These are phyloP conservation scores for Salinomyces thailandicus DNA, from an alignment of 2,329 filamentous ascomycete species.

Conservation along the genomic window DNA sequence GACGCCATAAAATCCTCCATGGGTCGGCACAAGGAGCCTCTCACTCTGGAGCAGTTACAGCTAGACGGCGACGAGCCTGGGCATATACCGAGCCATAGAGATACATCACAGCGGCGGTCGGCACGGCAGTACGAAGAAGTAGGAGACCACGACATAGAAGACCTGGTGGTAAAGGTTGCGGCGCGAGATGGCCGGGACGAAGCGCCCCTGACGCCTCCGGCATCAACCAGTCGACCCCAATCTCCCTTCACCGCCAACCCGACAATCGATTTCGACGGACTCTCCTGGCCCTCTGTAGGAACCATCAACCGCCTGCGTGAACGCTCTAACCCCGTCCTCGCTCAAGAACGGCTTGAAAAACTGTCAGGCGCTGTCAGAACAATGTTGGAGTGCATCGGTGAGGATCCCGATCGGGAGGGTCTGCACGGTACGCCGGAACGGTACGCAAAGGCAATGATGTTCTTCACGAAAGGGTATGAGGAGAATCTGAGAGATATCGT, in stretches of 20 bases:
- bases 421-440: slow-evolving; percentile 61
- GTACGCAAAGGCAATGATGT: slow-evolving; percentile 91
- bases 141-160: slow-evolving; percentile 35
- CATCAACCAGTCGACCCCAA: slow-evolving; percentile 36
- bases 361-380: slow-evolving; percentile 53
- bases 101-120: slow-evolving; percentile 8
- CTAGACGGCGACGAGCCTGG: slow-evolving; percentile 5
- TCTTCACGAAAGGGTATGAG: slow-evolving; percentile 94
- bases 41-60: slow-evolving; percentile 27
- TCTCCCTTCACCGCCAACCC: slow-evolving; percentile 43
- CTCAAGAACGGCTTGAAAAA: slow-evolving; percentile 47
- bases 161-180: slow-evolving; percentile 17
- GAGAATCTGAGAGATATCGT: slow-evolving; percentile 86
- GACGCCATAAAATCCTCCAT: slow-evolving; percentile 51
- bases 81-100: slow-evolving; percentile 4
- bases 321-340: slow-evolving; percentile 43
- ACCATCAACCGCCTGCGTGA: slow-evolving; percentile 22
- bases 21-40: slow-evolving; percentile 34
- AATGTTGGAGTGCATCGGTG: slow-evolving; percentile 55
- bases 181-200: slow-evolving; percentile 45
- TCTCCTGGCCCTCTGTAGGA: slow-evolving; percentile 43
- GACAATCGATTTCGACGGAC: slow-evolving; percentile 45
- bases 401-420: slow-evolving; percentile 55
- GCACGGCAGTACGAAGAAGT: slow-evolving; percentile 28
- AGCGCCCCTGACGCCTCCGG: slow-evolving; percentile 41